Conservation (phyloP, 1,284 basidiomycete species). For the Serendipita sp. region DNA sequence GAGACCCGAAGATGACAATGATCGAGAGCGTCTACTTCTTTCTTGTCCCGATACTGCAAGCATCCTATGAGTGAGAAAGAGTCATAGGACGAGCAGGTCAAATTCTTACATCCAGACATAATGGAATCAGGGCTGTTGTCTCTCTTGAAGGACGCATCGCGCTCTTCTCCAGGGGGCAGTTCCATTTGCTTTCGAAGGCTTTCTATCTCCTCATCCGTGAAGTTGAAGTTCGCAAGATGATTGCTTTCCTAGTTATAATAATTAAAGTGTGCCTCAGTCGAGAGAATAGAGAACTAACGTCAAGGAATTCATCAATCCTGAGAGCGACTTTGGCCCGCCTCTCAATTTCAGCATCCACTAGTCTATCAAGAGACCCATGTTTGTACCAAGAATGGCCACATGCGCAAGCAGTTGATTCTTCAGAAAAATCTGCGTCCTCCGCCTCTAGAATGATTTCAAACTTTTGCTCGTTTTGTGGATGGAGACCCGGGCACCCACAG, state of each 20-base stretch:
- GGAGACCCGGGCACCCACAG: constrained; percentile 46
- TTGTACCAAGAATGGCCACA: constrained; percentile 62
- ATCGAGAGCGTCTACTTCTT: constrained; percentile 15
- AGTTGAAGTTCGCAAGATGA: constrained; percentile 63
- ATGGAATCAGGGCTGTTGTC: constrained; percentile 15
- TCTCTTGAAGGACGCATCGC: constrained; percentile 6
- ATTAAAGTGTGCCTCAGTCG: not conserved
- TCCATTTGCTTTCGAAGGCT: constrained; percentile 64
- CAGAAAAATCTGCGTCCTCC: constrained; percentile 30
- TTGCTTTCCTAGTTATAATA: constrained; percentile 44
- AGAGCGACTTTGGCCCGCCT: constrained; percentile 66
- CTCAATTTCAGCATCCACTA: constrained; percentile 39
- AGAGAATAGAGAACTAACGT: constrained; percentile 32
- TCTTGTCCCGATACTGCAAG: constrained; percentile 13
- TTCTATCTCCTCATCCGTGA: constrained; percentile 52
- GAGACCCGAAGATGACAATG: constrained; percentile 4
- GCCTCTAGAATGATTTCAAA: constrained; percentile 44
- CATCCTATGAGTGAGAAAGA: not conserved
- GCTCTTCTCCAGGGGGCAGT: constrained; percentile 20
- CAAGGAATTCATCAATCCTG: constrained; percentile 70
- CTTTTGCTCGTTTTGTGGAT: constrained; percentile 36
- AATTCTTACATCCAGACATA: constrained; percentile 29
- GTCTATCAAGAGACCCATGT: constrained; percentile 52
- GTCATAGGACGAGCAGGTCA: not conserved
- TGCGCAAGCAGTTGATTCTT: constrained; percentile 51